These are phyloP conservation scores for Ustilago vetiveriae DNA, from an alignment of 1,284 basidiomycete species.

Conservation along the genomic window DNA sequence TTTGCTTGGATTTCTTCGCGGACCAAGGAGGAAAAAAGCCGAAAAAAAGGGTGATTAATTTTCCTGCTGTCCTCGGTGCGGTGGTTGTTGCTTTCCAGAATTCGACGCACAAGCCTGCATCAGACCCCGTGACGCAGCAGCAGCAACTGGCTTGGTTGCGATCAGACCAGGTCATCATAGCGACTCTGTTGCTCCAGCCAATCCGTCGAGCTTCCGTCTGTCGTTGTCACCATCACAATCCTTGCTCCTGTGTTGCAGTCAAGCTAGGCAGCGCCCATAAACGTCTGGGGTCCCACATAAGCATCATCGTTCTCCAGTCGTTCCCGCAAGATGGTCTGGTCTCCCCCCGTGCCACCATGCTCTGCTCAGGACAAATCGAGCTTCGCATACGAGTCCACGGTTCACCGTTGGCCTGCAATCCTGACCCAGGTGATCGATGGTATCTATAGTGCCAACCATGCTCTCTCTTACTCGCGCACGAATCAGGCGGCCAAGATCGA, in stretches of 20 bases:
- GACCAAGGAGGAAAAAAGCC: too few relatives aligned
- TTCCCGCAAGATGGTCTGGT: slow-evolving; percentile 38
- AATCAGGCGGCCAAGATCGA: slow-evolving; percentile 71
- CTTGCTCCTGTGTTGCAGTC: too few relatives aligned
- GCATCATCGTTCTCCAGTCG: too few relatives aligned
- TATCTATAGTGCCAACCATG: slow-evolving; percentile 71
- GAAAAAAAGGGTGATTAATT: too few relatives aligned
- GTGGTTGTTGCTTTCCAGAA: too few relatives aligned
- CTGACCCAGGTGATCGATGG: slow-evolving; percentile 81
- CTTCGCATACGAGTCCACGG: slow-evolving; percentile 73
- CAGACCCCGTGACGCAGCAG: background rate
- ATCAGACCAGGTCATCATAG: background rate
- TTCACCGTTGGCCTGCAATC: slow-evolving; percentile 87
- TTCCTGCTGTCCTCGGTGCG: too few relatives aligned
- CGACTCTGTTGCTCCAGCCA: background rate
- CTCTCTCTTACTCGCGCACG: slow-evolving; percentile 59
- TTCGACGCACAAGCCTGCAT: slow-evolving; percentile 3
- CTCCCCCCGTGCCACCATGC: slow-evolving; percentile 35
- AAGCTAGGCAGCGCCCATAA: too few relatives aligned
- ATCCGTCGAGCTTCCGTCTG: background rate
- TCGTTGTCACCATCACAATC: background rate
- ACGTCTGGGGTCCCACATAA: too few relatives aligned
- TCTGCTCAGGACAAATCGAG: slow-evolving; percentile 54
- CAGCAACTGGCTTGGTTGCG: too few relatives aligned
- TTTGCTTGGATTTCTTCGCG: too few relatives aligned